Percentiles rank a stretch among this genome's conserved stretches.
These are phyloP conservation scores for Salix dunnii DNA, from an alignment of 345 rosid genomes.

Conservation along the genomic window DNA sequence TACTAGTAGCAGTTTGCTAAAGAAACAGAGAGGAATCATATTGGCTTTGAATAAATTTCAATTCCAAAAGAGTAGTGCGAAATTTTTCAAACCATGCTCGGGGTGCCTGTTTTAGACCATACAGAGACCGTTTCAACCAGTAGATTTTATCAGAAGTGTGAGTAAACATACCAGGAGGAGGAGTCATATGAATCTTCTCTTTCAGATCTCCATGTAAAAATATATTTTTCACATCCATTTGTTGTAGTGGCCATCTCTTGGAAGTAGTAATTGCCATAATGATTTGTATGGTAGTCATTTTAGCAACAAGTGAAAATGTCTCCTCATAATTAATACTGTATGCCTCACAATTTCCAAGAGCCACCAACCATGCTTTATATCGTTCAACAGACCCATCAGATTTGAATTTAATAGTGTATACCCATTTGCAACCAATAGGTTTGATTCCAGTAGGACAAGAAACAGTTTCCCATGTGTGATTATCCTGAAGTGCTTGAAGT, in stretches of 20 bases:
- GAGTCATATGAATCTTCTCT: background rate
- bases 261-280: background rate
- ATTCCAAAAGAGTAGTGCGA: background rate
- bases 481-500: background rate
- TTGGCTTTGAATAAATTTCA: background rate
- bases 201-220: background rate
- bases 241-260: background rate
- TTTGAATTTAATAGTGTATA: background rate
- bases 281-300: background rate
- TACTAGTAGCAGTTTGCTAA: background rate
- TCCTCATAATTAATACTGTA: background rate
- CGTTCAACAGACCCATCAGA: background rate
- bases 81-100: background rate
- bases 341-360: background rate
- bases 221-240: background rate
- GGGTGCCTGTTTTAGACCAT: background rate
- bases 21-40: background rate
- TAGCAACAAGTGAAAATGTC: background rate
- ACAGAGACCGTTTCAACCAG: background rate
- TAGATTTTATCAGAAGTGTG: background rate
- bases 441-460: background rate
- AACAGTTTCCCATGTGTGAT: too few relatives aligned
- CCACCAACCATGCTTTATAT: background rate
- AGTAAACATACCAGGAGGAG: background rate
- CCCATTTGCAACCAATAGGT: background rate